Conservation (phyloP, 2,329 filamentous ascomycete species). For the Fusarium staphyleae region DNA sequence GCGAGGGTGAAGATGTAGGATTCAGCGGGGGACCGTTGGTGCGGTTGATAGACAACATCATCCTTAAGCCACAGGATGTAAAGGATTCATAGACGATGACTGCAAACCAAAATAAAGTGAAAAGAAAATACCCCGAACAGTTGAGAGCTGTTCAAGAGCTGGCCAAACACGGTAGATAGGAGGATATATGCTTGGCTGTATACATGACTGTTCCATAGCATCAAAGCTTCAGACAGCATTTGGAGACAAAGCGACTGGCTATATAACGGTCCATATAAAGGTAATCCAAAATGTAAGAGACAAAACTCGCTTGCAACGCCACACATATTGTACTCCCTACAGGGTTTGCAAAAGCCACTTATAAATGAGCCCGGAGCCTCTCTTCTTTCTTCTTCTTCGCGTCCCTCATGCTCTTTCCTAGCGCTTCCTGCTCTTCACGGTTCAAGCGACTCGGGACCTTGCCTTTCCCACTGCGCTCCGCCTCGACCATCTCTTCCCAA, state of each 20-base stretch:
- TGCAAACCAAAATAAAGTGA: neutral
- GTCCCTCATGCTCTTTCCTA: slow-evolving; percentile 54
- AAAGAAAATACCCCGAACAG: slow-evolving; percentile 30
- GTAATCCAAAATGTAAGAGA: neutral
- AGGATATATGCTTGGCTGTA: slow-evolving; percentile 11
- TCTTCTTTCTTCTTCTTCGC: slow-evolving; percentile 57
- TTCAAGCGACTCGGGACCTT: slow-evolving; percentile 54
- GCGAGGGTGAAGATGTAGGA: slow-evolving; percentile 76
- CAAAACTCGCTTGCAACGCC: slow-evolving; percentile 10
- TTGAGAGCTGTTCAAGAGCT: slow-evolving; percentile 19
- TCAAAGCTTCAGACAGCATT: neutral
- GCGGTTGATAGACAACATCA: slow-evolving; percentile 92
- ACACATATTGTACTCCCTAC: slow-evolving; percentile 15
- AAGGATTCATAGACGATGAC: slow-evolving; percentile 16
- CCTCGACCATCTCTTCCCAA: slow-evolving; percentile 64
- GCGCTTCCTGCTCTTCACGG: slow-evolving; percentile 56
- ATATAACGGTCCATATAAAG: neutral
- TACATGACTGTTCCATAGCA: slow-evolving; percentile 12
- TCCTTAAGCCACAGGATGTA: slow-evolving; percentile 59
- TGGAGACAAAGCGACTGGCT: neutral
- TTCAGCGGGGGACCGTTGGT: slow-evolving; percentile 76
- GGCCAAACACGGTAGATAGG: slow-evolving; percentile 1
- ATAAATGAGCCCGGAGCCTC: slow-evolving; percentile 61
- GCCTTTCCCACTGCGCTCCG: slow-evolving; percentile 46
- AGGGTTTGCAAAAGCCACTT: slow-evolving; percentile 18